phyloP scores from a whole-genome alignment of 148 eudicot species.

The Heliosperma pusillum region DNA sequence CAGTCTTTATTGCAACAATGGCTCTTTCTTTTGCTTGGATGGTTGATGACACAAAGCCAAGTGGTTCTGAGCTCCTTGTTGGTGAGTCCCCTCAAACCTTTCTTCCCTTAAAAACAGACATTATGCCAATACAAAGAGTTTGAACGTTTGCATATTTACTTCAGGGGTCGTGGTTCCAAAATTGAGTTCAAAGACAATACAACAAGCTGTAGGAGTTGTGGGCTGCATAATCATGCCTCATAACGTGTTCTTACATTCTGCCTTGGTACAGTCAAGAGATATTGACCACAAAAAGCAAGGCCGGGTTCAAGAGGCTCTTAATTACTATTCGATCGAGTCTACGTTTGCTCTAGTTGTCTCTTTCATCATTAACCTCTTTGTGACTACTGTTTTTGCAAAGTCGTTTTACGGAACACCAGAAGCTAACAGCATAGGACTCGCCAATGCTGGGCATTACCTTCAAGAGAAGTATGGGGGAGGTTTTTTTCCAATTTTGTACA shows the following conservation, averaged over 20 bases:
- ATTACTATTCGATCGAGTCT: conserved; percentile 78
- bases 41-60: conserved; percentile 79
- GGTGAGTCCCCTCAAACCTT: conserved; percentile 32
- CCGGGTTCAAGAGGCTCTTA: conserved; percentile 74
- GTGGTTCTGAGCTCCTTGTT: conserved; percentile 59
- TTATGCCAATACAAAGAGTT: background rate
- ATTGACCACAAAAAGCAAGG: conserved; percentile 61
- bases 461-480: conserved; percentile 78
- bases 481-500: conserved; percentile 62
- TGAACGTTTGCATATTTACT: conserved; percentile 12
- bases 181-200: conserved; percentile 60
- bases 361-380: conserved; percentile 67
- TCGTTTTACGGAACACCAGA: conserved; percentile 62
- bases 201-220: conserved; percentile 77
- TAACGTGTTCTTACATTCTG: conserved; percentile 85
- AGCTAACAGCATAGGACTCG: conserved; percentile 65
- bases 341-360: conserved; percentile 57
- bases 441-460: conserved; percentile 78
- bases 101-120: background rate
- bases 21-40: conserved; percentile 87
- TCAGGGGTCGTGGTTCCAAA: conserved; percentile 77
- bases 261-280: conserved; percentile 79
- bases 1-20: conserved; percentile 70
- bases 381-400: conserved; percentile 85
- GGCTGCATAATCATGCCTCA: conserved; percentile 91